These are phyloP conservation scores for Arctium minus DNA, from an alignment of 129 eudicot genomes.

Conservation along the genomic window DNA sequence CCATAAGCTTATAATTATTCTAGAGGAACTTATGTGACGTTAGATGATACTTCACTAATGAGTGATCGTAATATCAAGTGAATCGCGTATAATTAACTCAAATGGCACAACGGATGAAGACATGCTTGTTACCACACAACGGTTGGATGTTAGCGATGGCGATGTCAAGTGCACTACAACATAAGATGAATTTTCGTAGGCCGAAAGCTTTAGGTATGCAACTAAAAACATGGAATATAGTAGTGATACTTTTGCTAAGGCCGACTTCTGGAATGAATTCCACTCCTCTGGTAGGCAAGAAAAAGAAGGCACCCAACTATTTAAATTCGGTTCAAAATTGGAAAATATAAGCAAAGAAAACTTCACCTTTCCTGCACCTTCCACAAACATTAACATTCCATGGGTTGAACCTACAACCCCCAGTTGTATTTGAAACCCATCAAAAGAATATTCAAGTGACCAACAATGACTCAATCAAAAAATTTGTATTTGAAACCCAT, in stretches of 20 bases:
- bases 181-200: constrained; percentile 36
- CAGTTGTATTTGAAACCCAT: background rate
- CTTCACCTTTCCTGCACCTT: no score
- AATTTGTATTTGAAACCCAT: no score
- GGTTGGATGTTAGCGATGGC: constrained; percentile 42
- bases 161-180: constrained; percentile 22
- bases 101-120: constrained; percentile 49
- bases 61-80: constrained; percentile 42
- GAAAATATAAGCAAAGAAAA: no score
- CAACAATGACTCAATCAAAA: no score
- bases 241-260: constrained; percentile 59
- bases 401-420: no score
- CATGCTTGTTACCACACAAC: constrained; percentile 47
- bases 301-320: constrained; percentile 23
- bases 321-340: no score
- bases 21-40: background rate
- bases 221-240: constrained; percentile 56
- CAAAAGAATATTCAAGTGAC: no score
- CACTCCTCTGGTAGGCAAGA: constrained; percentile 43
- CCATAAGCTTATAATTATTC: constrained; percentile 40
- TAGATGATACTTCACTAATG: constrained; percentile 40
- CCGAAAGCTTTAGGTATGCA: constrained; percentile 77
- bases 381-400: no score
- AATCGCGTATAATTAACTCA: constrained; percentile 29
- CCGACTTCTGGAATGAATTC: constrained; percentile 59